Evolutionary conservation across 1,284 basidiomycete species (phyloP), one percentile per base, ranked within the genome.

Genomic region (Boletus sp.): DNA sequence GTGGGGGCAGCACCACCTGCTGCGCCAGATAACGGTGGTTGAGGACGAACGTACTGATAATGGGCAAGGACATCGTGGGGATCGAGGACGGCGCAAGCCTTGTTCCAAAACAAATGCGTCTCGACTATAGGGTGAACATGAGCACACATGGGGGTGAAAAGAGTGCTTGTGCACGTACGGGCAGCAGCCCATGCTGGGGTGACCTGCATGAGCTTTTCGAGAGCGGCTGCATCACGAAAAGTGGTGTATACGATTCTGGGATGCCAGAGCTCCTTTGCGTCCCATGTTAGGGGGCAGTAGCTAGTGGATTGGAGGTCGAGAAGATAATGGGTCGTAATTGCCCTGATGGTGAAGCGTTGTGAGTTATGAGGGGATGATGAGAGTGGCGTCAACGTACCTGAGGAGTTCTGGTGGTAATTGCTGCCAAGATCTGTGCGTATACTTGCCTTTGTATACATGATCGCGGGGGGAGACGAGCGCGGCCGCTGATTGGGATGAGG

Each of bases 321-420:
- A 31, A 90, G 79, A 69, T 84, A 83, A 68, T 82, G 78, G 1
- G 85, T 87, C 5, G 84, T 82, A 74, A 91, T 85, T 59, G 84
- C 75, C 65, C 88, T 90, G 76, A 61, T 63, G 43, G 21, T 1
- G 27, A 10, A 8, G 17, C 1, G 33, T 47, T 52, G 54, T 19
- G 33, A 59, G 47, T 62, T 62, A 61, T 61, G 62, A 50, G 25
- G 44, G 19, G 48, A 55, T 59, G 58, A 55, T 69, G 73, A 68
- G 66, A 67, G 73, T 70, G 70, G 65, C 63, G 67, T 61, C 49
- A 50, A 78, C 83, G 73, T 71, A 86, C 88, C 86, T 83, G 72
- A 91, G 77, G 68, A 91, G 80, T 73, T 91, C 89, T 52, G 82
- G 80, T 6, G 89, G 89, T 17, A 91, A 76, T 67, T 90, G 82